Evolutionary conservation across 2,329 filamentous ascomycete species (phyloP).

Genomic region (Penicillium thymicola): DNA sequence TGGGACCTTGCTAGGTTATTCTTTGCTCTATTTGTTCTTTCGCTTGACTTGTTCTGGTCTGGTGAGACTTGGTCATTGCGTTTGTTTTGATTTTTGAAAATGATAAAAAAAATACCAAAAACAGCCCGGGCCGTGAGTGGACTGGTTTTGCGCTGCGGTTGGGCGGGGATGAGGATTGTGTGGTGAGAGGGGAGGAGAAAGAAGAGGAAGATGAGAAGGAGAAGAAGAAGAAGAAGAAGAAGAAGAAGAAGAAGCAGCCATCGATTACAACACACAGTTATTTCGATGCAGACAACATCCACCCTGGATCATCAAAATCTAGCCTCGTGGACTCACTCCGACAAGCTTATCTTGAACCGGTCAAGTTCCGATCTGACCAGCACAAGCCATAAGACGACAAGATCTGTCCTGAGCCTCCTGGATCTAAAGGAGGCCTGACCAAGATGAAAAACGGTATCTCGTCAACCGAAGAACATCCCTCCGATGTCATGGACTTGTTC

Average conservation of each 20-base stretch:
- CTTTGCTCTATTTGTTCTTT: neutral
- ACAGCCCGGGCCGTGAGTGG: conserved; percentile 19
- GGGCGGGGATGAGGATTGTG: conserved; percentile 19
- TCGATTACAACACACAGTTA: conserved; percentile 5
- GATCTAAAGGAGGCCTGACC: neutral
- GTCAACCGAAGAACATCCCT: conserved; percentile 10
- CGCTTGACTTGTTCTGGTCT: conserved; percentile 9
- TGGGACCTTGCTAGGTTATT: neutral
- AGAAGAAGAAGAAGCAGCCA: conserved; percentile 13
- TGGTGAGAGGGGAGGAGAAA: neutral
- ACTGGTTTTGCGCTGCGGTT: conserved; percentile 16
- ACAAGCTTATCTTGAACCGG: conserved; percentile 20
- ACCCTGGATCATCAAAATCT: conserved; percentile 9
- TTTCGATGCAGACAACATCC: conserved; percentile 17
- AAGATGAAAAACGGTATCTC: conserved; percentile 8
- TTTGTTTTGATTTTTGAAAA: conserved; percentile 10
- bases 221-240: neutral
- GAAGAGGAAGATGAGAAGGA: neutral
- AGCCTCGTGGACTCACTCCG: conserved; percentile 9
- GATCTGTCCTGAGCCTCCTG: conserved; percentile 7
- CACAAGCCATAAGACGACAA: conserved; percentile 17
- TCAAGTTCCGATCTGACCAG: neutral
- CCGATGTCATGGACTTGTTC: conserved; percentile 7
- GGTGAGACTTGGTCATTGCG: conserved; percentile 11
- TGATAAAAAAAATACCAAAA: conserved; percentile 11